phyloP scores from a whole-genome alignment of 768 basidiomycete species.

The Candolleomyces aberdarensis region DNA sequence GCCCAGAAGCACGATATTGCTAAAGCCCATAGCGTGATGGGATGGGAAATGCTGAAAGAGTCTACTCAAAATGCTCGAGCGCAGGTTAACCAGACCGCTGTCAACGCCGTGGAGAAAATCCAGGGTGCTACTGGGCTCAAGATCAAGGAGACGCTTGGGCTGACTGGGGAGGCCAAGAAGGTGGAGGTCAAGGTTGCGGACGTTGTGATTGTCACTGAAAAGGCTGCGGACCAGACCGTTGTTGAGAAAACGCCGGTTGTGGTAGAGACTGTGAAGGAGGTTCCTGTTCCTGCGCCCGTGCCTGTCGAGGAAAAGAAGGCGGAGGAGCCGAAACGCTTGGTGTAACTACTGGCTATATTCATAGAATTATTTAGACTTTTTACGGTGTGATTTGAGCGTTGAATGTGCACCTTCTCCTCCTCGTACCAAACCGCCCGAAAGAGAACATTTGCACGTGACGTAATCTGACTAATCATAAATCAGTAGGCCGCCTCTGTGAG shows the following conservation, averaged over 20 bases:
- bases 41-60: conserved; percentile 55
- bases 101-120: conserved; percentile 46
- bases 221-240: background rate
- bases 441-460: background rate
- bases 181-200: conserved; percentile 20
- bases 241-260: background rate
- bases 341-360: background rate
- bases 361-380: background rate
- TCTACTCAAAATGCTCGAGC: conserved; percentile 44
- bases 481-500: background rate
- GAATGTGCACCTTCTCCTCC: too few relatives aligned
- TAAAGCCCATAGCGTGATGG: conserved; percentile 57
- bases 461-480: background rate
- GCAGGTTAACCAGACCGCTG: conserved; percentile 41
- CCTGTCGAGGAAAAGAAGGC: background rate
- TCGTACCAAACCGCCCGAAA: too few relatives aligned
- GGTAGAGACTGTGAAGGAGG: background rate
- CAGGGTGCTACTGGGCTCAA: conserved; percentile 75
- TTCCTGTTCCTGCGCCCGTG: background rate
- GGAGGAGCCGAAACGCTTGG: background rate
- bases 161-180: conserved; percentile 20
- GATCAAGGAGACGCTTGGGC: conserved; percentile 56
- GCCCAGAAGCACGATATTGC: conserved; percentile 67
- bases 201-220: conserved; percentile 24
- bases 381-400: background rate